Evolutionary conservation across 73 alveolate genomes (phyloP).

Genomic region (Breviolum minutum): DNA sequence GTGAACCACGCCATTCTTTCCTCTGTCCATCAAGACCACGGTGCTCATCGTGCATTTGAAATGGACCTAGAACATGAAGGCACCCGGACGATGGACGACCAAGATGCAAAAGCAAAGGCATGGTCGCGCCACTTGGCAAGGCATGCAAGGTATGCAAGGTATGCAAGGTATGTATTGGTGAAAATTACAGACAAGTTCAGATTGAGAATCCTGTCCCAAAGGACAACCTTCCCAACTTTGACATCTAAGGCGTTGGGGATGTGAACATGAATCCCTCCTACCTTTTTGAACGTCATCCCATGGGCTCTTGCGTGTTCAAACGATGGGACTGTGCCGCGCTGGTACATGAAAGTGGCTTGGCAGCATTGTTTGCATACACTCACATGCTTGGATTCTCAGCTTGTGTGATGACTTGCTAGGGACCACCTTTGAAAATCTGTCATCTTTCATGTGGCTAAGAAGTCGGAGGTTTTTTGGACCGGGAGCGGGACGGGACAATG

Average conservation of each 20-base stretch:
- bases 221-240: neutral
- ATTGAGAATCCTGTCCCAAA: neutral
- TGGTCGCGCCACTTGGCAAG: neutral
- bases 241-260: conserved; percentile 6
- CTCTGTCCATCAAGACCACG: conserved; percentile 22
- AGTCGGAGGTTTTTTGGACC: conserved; percentile 28
- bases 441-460: neutral
- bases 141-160: neutral
- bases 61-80: neutral
- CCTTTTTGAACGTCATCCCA: conserved; percentile 30
- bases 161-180: neutral
- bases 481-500: conserved; percentile 20
- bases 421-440: neutral
- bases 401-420: neutral
- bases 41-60: conserved; percentile 47
- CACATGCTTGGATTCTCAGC: neutral
- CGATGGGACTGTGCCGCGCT: conserved; percentile 65
- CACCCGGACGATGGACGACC: neutral
- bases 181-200: no score
- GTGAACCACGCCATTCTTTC: conserved; percentile 54
- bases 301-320: conserved; percentile 57
- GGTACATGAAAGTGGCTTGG: conserved; percentile 39
- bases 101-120: neutral
- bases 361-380: neutral
- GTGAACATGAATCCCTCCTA: conserved; percentile 34